Evolutionary conservation across 176 grass and related monocot species (phyloP), one percentile per base, ranked within the genome.

Genomic region (Carex myosuroides): DNA sequence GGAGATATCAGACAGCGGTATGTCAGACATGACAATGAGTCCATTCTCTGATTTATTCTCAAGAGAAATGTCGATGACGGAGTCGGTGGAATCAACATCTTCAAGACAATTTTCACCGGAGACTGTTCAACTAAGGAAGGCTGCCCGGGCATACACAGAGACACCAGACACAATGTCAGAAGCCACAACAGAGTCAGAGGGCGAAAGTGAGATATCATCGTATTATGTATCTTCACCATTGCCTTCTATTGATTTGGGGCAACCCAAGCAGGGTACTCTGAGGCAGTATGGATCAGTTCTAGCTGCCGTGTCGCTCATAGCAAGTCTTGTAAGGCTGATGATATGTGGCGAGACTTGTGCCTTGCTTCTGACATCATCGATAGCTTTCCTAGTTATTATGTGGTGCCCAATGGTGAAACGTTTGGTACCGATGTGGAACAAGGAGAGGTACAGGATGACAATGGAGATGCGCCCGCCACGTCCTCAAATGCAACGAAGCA

Each of bases 201-300:
- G 73, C 9, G 73, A 77, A 77, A 77, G 22, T 32, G 73, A 56
- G 50, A 77, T 77, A 77, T 77, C 73, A 18, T 77, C 48, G 1
- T 77, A 55, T 77, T 56, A 30, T 16, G 22, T 33, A 55, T 55
- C 50, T 56, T 56, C 73, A 56, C 24, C 50, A 8, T 56, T 77
- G 12, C 46, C 73, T 17, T 56, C 48, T 9, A 56, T 14, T 16
- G 22, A 56, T 77, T 32, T 56, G 22, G 50, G 22, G 24, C 48
- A 77, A 32, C 24, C 73, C 21, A 77, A 77, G 50, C 33, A 14
- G 1, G 13, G 46, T 33, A 55, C 50, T 0, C 5, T 77, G 11
- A 77, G 73, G 52, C 48, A 83, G 46, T 66, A 67, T 65, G 80
- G 60, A 68, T 83, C 80, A 9, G 59, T 67, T 62, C 35, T 83